Evolutionary conservation across 768 basidiomycete species (phyloP).

Genomic region (Collybia sordida): DNA sequence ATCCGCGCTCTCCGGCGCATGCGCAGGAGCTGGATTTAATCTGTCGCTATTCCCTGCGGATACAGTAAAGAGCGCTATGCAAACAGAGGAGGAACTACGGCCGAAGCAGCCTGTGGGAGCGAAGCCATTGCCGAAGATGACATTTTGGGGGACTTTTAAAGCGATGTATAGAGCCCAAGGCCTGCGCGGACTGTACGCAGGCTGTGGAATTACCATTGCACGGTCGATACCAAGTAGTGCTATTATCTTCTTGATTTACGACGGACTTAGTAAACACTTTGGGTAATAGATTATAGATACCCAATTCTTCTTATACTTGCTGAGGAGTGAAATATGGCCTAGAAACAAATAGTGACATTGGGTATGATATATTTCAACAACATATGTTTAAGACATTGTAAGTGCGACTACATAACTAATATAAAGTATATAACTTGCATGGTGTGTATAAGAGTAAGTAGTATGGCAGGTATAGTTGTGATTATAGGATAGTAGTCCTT

Average conservation of each 20-base stretch:
- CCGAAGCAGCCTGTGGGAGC: slow-evolving; percentile 15
- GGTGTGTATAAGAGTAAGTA: too few species aligned
- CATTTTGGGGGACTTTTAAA: background rate
- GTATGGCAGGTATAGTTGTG: too few species aligned
- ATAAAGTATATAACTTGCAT: too few species aligned
- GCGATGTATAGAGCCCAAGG: slow-evolving; percentile 43
- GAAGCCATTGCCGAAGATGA: slow-evolving; percentile 2
- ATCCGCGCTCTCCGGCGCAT: slow-evolving; percentile 75
- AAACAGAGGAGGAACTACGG: slow-evolving; percentile 83
- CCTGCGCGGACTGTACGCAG: slow-evolving; percentile 78
- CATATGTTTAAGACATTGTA: too few species aligned
- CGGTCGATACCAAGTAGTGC: slow-evolving; percentile 84
- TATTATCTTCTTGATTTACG: slow-evolving; percentile 88
- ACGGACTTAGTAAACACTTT: slow-evolving; percentile 54
- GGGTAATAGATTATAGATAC: slow-evolving; percentile 21
- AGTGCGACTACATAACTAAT: too few species aligned
- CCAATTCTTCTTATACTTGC: background rate
- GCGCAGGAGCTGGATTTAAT: slow-evolving; percentile 78
- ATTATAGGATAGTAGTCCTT: too few species aligned
- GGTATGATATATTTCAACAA: too few species aligned
- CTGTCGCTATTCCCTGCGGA: slow-evolving; percentile 88
- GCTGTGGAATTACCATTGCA: slow-evolving; percentile 85
- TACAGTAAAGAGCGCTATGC: slow-evolving; percentile 86
- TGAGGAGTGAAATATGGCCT: too few species aligned
- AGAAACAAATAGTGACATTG: too few species aligned